phyloP scores from a whole-genome alignment of 768 basidiomycete species.

The Boletellus ananas region DNA sequence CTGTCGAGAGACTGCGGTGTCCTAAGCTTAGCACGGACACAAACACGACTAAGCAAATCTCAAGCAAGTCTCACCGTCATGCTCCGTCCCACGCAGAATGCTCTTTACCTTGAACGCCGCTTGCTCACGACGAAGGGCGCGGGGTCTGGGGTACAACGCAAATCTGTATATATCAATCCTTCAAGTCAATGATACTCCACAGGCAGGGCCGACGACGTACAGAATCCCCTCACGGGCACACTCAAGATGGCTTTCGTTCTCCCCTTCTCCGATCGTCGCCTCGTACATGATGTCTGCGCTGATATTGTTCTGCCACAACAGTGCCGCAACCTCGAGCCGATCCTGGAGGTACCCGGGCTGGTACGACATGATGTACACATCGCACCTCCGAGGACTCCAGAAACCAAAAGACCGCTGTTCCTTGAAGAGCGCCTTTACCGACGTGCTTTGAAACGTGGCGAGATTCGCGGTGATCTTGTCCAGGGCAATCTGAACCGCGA shows the following conservation, averaged over 20 bases:
- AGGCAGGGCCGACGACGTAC: constrained; percentile 39
- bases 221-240: constrained; percentile 82
- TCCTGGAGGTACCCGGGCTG: constrained; percentile 73
- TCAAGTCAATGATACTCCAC: constrained; percentile 26
- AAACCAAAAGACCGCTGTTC: constrained; percentile 81
- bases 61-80: constrained; percentile 49
- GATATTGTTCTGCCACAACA: constrained; percentile 78
- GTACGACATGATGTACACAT: constrained; percentile 81
- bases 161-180: constrained; percentile 45
- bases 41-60: neutral
- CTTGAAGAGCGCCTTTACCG: constrained; percentile 66
- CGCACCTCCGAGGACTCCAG: constrained; percentile 87
- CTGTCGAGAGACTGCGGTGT: constrained; percentile 50
- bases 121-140: constrained; percentile 53
- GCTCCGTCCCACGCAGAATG: constrained; percentile 72
- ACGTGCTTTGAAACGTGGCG: constrained; percentile 62
- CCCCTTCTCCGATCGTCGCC: constrained; percentile 55
- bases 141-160: constrained; percentile 50
- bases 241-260: constrained; percentile 64
- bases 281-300: constrained; percentile 90
- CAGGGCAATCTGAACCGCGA: constrained; percentile 72
- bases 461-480: constrained; percentile 73
- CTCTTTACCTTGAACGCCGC: constrained; percentile 80
- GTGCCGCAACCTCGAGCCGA: constrained; percentile 69
- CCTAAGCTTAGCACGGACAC: constrained; percentile 1